A percentile compares a stretch with the other conserved stretches of the same genome.
These are phyloP conservation scores for Zymoseptoria brevis DNA, from an alignment of 2,329 filamentous ascomycete genomes.

Conservation along the genomic window DNA sequence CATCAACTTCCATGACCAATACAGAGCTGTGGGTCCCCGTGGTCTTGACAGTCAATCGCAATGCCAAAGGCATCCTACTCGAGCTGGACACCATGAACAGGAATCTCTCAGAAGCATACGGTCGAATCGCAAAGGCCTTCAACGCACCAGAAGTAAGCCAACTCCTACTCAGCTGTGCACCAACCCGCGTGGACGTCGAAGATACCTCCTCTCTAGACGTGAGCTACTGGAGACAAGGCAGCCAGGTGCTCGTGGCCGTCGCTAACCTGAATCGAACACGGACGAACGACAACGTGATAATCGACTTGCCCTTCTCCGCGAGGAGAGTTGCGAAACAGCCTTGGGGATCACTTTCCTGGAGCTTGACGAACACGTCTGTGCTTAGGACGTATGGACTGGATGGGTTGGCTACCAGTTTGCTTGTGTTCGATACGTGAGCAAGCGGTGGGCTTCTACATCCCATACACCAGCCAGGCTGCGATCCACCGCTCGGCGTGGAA, in stretches of 20 bases:
- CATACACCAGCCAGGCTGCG: no score
- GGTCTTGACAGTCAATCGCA: slow-evolving; percentile 42
- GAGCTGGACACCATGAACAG: slow-evolving; percentile 41
- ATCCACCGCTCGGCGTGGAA: no score
- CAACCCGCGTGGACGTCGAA: slow-evolving; percentile 11
- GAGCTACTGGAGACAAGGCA: slow-evolving; percentile 16
- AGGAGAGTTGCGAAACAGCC: slow-evolving; percentile 14
- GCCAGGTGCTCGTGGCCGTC: slow-evolving; percentile 16
- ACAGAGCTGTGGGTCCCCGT: slow-evolving; percentile 43
- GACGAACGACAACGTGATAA: slow-evolving; percentile 4
- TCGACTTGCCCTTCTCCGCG: slow-evolving; percentile 14
- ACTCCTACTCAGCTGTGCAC: slow-evolving; percentile 33
- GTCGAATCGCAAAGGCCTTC: slow-evolving; percentile 34
- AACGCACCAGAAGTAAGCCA: slow-evolving; percentile 26
- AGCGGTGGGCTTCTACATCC: not conserved
- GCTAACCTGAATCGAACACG: slow-evolving; percentile 14
- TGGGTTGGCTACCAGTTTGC: slow-evolving; percentile 19
- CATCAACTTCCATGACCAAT: slow-evolving; percentile 38
- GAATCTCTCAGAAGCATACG: slow-evolving; percentile 29
- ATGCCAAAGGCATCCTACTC: slow-evolving; percentile 43
- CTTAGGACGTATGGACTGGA: slow-evolving; percentile 10
- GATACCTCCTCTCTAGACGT: slow-evolving; percentile 14
- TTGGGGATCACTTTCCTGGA: slow-evolving; percentile 20
- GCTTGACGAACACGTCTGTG: slow-evolving; percentile 3
- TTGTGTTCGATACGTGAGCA: slow-evolving; percentile 12